Conservation (phyloP, 2,329 filamentous ascomycete species). For the Paracoccidioides lutzii region DNA sequence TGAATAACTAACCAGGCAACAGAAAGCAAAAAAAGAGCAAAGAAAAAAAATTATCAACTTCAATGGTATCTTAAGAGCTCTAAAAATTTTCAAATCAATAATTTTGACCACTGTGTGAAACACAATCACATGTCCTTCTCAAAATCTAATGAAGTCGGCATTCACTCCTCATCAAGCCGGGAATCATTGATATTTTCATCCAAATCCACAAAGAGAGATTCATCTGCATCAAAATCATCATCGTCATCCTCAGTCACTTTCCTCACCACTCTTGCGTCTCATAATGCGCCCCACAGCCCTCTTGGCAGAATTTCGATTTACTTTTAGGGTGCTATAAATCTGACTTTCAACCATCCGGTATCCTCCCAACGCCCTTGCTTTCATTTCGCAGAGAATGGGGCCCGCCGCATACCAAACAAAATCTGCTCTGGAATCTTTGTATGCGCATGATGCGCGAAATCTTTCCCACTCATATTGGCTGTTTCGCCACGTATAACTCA, state of each 20-base stretch:
- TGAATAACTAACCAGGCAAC: not conserved
- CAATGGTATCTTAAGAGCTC: too few relatives aligned
- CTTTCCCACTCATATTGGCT: slow-evolving; percentile 20
- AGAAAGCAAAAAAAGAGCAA: not conserved
- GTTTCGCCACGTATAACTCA: slow-evolving; percentile 25
- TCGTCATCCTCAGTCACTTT: not conserved
- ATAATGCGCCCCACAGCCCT: slow-evolving; percentile 1
- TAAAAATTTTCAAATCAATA: not conserved
- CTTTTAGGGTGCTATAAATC: slow-evolving; percentile 3
- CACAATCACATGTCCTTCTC: not conserved
- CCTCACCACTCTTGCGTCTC: not conserved
- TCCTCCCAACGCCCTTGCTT: slow-evolving; percentile 12
- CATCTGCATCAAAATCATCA: slow-evolving; percentile 6
- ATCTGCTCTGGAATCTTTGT: slow-evolving; percentile 11
- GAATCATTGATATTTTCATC: not conserved
- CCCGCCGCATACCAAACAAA: slow-evolving; percentile 18
- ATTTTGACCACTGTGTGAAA: not conserved
- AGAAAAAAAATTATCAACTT: not conserved
- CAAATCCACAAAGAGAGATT: not conserved
- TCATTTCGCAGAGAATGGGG: slow-evolving; percentile 19
- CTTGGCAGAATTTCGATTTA: slow-evolving; percentile 7
- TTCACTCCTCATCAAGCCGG: not conserved
- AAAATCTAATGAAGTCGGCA: not conserved
- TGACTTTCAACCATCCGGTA: slow-evolving; percentile 3
- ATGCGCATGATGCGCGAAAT: slow-evolving; percentile 29